These are phyloP conservation scores for Fraxinus xanthoxyloides DNA, from an alignment of 305 asterid species.

Conservation along the genomic window DNA sequence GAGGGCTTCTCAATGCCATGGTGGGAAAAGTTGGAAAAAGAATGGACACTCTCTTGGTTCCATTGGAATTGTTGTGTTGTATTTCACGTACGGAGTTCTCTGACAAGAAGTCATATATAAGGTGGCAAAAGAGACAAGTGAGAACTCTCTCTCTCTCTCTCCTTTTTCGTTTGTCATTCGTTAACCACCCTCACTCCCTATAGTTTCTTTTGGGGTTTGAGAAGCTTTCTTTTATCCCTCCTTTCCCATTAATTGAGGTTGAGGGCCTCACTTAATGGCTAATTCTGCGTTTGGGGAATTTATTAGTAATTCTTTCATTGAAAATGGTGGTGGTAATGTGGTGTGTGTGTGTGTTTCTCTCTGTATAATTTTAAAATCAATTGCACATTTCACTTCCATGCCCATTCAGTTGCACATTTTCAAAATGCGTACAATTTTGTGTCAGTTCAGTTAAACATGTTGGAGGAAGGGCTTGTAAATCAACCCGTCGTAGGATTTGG, in stretches of 20 bases:
- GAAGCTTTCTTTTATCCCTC: constrained; percentile 14
- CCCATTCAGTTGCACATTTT: constrained; percentile 22
- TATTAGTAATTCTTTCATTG: constrained; percentile 9
- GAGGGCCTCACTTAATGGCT: neutral
- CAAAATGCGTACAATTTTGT: constrained; percentile 42
- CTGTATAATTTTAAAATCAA: constrained; percentile 10
- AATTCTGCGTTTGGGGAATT: constrained; percentile 12
- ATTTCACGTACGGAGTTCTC: constrained; percentile 92
- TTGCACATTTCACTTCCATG: constrained; percentile 7
- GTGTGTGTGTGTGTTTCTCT: neutral
- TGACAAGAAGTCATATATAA: constrained; percentile 89
- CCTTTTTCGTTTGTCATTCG: neutral
- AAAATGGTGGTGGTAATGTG: constrained; percentile 11
- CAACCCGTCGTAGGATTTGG: constrained; percentile 96
- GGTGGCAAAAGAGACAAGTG: constrained; percentile 99
- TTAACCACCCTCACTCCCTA: constrained; percentile 7
- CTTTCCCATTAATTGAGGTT: constrained; percentile 13
- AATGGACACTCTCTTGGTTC: constrained; percentile 90
- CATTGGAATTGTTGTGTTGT: constrained; percentile 87
- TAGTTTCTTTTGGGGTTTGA: constrained; percentile 5
- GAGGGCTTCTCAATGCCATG: constrained; percentile 91
- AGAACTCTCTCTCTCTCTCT: constrained; percentile 41
- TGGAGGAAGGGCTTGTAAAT: constrained; percentile 97
- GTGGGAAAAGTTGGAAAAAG: constrained; percentile 96
- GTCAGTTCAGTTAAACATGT: constrained; percentile 96